Evolutionary conservation across 345 rosid species (phyloP).

Genomic region (Viola odorata): DNA sequence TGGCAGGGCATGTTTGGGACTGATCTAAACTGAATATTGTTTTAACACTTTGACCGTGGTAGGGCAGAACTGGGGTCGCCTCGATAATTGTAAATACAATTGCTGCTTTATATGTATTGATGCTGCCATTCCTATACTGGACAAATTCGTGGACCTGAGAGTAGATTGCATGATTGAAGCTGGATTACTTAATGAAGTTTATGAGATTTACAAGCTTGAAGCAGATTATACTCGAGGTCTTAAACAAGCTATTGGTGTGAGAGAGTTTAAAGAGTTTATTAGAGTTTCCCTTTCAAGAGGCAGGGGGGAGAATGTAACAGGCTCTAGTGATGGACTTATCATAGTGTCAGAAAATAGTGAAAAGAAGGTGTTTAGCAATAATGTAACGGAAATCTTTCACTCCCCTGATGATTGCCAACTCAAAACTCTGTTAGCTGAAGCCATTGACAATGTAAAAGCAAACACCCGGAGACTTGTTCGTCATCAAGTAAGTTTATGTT

Average conservation of each 20-base stretch:
- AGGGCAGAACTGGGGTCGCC: conserved; percentile 97
- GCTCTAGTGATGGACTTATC: conserved; percentile 15
- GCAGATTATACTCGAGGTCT: conserved; percentile 75
- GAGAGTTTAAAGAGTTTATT: conserved; percentile 71
- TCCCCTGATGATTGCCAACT: conserved; percentile 32
- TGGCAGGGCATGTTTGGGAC: too few species aligned
- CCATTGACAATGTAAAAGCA: conserved; percentile 63
- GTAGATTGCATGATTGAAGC: conserved; percentile 78
- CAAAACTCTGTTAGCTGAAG: conserved; percentile 50
- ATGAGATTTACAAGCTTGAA: conserved; percentile 54
- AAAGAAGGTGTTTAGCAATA: conserved; percentile 36
- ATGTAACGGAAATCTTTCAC: conserved; percentile 33
- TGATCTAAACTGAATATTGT: background rate
- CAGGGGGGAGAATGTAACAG: conserved; percentile 13
- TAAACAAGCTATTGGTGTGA: conserved; percentile 84
- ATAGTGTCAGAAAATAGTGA: conserved; percentile 15
- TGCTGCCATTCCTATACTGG: conserved; percentile 55
- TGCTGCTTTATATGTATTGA: conserved; percentile 84
- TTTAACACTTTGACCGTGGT: conserved; percentile 39
- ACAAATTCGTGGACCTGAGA: conserved; percentile 63
- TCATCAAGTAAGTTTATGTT: conserved; percentile 62
- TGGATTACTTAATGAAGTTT: conserved; percentile 80
- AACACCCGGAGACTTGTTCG: conserved; percentile 87
- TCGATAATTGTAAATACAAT: conserved; percentile 46
- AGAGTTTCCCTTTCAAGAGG: conserved; percentile 22